A percentile compares a stretch with the other conserved stretches of the same genome.
phyloP scores from a whole-genome alignment of 78 protist species.

The slime mould (Dictyostelium discoideum) region DNA sequence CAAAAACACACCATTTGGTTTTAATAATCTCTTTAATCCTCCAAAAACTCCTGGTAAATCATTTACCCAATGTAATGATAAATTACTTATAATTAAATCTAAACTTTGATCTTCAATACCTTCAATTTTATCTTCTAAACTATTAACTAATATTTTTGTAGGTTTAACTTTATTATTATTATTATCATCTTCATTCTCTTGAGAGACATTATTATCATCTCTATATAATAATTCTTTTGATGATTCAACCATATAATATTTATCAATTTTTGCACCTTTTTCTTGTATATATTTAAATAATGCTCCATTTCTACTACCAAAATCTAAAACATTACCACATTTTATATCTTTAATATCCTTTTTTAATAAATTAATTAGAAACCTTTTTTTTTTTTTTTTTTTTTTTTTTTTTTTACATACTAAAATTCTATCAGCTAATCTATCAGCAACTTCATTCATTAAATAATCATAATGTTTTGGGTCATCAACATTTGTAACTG shows the following conservation, averaged over 20 bases:
- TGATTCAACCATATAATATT: constrained; percentile 53
- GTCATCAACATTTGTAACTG: constrained; percentile 7
- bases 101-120: constrained; percentile 22
- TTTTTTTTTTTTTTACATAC: not conserved
- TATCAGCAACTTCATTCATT: constrained; percentile 54
- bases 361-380: not conserved
- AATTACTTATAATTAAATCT: constrained; percentile 71
- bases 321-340: constrained; percentile 41
- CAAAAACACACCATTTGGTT: constrained; percentile 84
- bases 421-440: constrained; percentile 63
- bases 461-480: constrained; percentile 50
- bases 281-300: constrained; percentile 6
- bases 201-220: not conserved
- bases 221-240: constrained; percentile 49
- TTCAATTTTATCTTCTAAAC: constrained; percentile 63
- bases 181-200: not conserved
- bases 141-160: constrained; percentile 30
- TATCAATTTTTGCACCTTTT: not conserved
- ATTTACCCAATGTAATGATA: constrained; percentile 84
- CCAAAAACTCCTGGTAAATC: constrained; percentile 82
- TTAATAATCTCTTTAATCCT: constrained; percentile 32
- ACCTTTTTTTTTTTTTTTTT: not conserved
- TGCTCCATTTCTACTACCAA: constrained; percentile 75
- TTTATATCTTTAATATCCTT: constrained; percentile 68
- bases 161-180: constrained; percentile 29